These are phyloP conservation scores for Mucor ambiguus DNA, from an alignment of 371 early-diverging fungal species.

Conservation along the genomic window DNA sequence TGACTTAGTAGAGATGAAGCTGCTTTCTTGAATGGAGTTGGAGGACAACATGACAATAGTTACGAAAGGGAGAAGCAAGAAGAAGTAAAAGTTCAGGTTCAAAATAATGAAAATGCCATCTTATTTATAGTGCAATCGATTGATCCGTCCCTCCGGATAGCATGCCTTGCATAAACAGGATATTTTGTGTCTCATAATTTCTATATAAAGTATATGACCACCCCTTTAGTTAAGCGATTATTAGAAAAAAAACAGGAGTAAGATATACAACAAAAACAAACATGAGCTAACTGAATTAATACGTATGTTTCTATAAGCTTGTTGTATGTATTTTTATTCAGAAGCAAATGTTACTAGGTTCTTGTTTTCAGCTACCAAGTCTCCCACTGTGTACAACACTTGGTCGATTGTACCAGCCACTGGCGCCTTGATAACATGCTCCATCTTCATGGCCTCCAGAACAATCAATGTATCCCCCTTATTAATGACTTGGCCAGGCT, in stretches of 20 bases:
- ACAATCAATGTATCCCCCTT: slow-evolving; percentile 84
- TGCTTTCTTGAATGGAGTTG: slow-evolving; percentile 10
- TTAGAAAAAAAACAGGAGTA: background rate
- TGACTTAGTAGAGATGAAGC: slow-evolving; percentile 6
- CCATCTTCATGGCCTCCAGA: slow-evolving; percentile 99
- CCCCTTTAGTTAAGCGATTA: slow-evolving; percentile 5
- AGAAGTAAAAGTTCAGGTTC: background rate
- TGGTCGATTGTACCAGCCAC: slow-evolving; percentile 73
- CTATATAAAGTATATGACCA: background rate
- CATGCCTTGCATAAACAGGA: slow-evolving; percentile 15
- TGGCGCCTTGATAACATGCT: slow-evolving; percentile 92
- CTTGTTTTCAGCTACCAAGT: slow-evolving; percentile 89
- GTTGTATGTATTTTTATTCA: slow-evolving; percentile 9
- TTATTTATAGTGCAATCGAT: background rate
- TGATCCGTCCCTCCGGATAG: slow-evolving; percentile 3
- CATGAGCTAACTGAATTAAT: background rate
- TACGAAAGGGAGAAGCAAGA: background rate
- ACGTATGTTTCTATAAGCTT: background rate
- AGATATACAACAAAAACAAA: background rate
- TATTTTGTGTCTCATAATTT: background rate
- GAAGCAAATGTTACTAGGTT: slow-evolving; percentile 75
- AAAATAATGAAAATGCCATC: background rate
- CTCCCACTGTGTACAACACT: slow-evolving; percentile 81
- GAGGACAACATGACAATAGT: background rate
- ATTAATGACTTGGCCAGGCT: slow-evolving; percentile 82